Evolutionary conservation across 108 stramenopile genomes (phyloP), one percentile per base, ranked within the genome.

Genomic region (Skeletonema menzelii): DNA sequence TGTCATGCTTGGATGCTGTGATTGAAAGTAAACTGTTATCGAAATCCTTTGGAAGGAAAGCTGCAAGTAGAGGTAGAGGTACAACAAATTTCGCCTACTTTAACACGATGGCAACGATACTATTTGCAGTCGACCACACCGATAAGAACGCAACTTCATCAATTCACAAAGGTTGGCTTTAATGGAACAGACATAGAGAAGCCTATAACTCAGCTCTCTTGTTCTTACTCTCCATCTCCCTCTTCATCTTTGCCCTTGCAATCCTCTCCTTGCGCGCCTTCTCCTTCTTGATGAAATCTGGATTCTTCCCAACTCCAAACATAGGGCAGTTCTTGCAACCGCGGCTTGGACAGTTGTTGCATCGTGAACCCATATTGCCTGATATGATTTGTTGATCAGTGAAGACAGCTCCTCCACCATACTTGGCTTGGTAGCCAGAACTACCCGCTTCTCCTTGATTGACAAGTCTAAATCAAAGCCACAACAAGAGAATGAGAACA

Each of bases 191-290:
- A n/a, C n/a, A n/a, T n/a, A n/a, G n/a, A 2, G 46, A 19, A 47
- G 1, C 20, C 65, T 92, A 98, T 76, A 99, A 85, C 27, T 99
- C 97, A 27, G 87, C 96, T 72, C 91, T 93, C 85, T 95, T 97
- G 67, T 96, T 85, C 70, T 92, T 85, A 10, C 90, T 86, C 74
- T 95, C 95, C 71, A 92, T 84, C 78, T 93, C 75, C 32, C 92
- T 76, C 70, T 84, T 67, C 27, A 88, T 84, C 69, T 86, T 83
- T 19, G 87, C 86, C 60, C 83, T 76, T 53, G 86, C 86, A 4
- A 65, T 19, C 37, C 72, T 72, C 47, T 79, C 84, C 65, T 77
- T 85, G 12, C 93, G 84, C 31, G 53, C 73, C 47, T 80, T 67
- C 68, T 95, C 94, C 63, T 84, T 82, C 82, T 72, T 65, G 74